Percentiles rank a stretch among this genome's conserved stretches.
phyloP scores from a whole-genome alignment of 371 early-diverging fungal species.

The Polyrhizophydium stewartii region DNA sequence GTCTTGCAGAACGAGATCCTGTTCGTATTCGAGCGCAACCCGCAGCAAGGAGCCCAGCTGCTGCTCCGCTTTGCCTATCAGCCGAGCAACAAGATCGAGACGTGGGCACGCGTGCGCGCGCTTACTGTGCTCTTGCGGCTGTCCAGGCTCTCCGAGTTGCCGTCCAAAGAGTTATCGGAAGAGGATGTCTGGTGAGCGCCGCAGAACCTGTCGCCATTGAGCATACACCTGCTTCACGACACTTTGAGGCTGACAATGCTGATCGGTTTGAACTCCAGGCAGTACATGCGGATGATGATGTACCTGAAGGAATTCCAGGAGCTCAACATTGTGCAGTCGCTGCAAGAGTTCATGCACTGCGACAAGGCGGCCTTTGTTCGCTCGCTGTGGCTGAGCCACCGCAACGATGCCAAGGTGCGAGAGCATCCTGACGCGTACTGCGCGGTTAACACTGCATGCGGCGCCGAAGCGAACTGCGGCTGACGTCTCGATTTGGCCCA shows the following conservation, averaged over 20 bases:
- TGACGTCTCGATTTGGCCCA: slow-evolving; percentile 9
- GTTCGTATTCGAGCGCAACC: slow-evolving; percentile 8
- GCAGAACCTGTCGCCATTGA: not conserved
- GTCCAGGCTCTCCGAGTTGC: slow-evolving; percentile 17
- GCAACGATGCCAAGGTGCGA: slow-evolving; percentile 42
- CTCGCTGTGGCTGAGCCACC: slow-evolving; percentile 55
- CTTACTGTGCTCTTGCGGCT: slow-evolving; percentile 47
- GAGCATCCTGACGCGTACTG: no score
- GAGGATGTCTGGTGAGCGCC: slow-evolving; percentile 19
- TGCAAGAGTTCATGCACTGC: slow-evolving; percentile 47
- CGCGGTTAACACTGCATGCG: not conserved
- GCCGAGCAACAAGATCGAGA: slow-evolving; percentile 23
- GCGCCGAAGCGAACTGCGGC: not conserved
- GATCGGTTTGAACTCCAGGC: slow-evolving; percentile 15
- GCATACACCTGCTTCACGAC: not conserved
- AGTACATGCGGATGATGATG: slow-evolving; percentile 46
- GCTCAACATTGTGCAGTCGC: slow-evolving; percentile 44
- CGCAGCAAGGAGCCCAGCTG: slow-evolving; percentile 23
- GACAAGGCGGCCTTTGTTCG: slow-evolving; percentile 53
- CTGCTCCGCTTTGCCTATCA: slow-evolving; percentile 42
- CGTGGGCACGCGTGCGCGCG: slow-evolving; percentile 44
- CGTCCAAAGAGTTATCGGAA: slow-evolving; percentile 30
- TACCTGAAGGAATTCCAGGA: slow-evolving; percentile 60
- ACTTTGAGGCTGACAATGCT: not conserved
- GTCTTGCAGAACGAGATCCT: not conserved